A percentile compares a stretch with the other conserved stretches of the same genome.
These are phyloP conservation scores for Dillenia turbinata DNA, from an alignment of 164 flowering plant genomes.

Conservation along the genomic window DNA sequence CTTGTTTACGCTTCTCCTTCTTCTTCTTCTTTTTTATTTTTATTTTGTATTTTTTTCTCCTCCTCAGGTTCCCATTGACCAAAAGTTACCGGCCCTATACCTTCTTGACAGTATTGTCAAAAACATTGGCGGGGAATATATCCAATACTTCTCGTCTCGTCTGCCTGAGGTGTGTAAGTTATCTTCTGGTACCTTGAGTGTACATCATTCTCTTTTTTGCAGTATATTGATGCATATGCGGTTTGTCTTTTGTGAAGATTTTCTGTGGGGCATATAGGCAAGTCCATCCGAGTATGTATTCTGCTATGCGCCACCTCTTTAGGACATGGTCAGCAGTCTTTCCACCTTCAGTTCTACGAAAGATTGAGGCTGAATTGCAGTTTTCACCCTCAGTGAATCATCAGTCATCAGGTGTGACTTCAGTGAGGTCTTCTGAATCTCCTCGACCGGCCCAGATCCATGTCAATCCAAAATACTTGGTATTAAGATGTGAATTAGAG, in stretches of 20 bases:
- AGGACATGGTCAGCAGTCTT: constrained; percentile 90
- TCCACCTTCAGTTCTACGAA: constrained; percentile 56
- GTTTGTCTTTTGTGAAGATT: constrained; percentile 43
- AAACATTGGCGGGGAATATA: constrained; percentile 80
- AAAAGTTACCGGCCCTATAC: constrained; percentile 83
- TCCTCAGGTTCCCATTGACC: constrained; percentile 72
- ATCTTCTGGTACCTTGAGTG: too few species aligned
- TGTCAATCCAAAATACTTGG: constrained; percentile 90
- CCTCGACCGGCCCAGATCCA: constrained; percentile 89
- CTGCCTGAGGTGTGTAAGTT: constrained; percentile 72
- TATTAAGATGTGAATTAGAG: constrained; percentile 60
- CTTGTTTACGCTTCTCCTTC: neutral
- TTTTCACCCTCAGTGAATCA: constrained; percentile 40
- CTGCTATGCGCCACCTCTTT: constrained; percentile 88
- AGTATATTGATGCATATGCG: neutral
- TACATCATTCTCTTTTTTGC: neutral
- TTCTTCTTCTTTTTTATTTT: neutral
- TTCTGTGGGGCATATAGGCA: constrained; percentile 84
- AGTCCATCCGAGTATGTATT: constrained; percentile 52
- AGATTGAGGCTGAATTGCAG: constrained; percentile 59
- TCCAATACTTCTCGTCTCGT: constrained; percentile 64
- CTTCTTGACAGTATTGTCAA: constrained; percentile 94
- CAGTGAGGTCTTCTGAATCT: constrained; percentile 61
- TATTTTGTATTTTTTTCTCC: constrained; percentile 14
- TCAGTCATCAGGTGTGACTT: constrained; percentile 38